A percentile compares a stretch with the other conserved stretches of the same genome.
Conservation (phyloP, 169 alveolate genomes). For the Toxoplasma gondii region DNA sequence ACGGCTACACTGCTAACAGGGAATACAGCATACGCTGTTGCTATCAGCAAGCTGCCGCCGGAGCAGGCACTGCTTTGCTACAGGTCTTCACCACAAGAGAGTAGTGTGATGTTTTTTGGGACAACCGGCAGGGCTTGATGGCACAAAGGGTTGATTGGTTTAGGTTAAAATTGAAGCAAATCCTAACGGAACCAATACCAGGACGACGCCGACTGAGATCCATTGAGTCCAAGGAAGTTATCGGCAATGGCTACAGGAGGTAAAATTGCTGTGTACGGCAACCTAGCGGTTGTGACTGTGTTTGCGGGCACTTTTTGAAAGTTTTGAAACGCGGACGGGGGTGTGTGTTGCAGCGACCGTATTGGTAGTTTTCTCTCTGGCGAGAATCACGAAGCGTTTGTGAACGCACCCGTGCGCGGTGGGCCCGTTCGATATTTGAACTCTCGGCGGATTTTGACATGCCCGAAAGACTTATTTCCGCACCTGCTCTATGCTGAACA, state of each 20-base stretch:
- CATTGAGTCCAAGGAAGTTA: neutral
- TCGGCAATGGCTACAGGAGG: neutral
- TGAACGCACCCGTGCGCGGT: no score
- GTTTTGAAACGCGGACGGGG: neutral
- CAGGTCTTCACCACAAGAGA: neutral
- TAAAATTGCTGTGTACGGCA: neutral
- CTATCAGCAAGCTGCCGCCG: neutral
- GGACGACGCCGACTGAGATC: neutral
- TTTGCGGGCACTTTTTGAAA: neutral
- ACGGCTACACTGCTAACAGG: neutral
- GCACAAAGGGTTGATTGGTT: neutral
- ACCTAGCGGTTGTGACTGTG: neutral
- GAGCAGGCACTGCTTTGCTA: neutral
- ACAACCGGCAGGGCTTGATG: neutral
- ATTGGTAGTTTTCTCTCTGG: no score
- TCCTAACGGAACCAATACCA: neutral
- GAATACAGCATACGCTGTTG: neutral
- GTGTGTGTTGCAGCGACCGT: no score
- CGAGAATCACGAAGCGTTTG: no score
- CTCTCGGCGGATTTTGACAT: no score
- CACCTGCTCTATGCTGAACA: no score
- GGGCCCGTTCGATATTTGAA: no score
- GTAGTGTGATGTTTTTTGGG: neutral
- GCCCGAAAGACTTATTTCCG: no score
- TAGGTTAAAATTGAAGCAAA: neutral